Evolutionary conservation across 2,329 filamentous ascomycete species (phyloP).

Genomic region (Fusarium sp.): DNA sequence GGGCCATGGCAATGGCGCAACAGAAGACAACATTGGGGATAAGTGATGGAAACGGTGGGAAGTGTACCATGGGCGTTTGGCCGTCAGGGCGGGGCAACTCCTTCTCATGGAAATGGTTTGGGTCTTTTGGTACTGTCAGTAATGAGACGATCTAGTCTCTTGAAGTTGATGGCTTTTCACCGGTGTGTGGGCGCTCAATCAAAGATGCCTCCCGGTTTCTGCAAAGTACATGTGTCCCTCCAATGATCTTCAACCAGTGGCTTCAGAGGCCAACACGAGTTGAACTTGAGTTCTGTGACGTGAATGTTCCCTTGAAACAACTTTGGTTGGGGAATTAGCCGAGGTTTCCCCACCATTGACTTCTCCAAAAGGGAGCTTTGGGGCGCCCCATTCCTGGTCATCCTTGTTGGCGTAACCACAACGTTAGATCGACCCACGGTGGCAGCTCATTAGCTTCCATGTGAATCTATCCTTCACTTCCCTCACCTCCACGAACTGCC

Average conservation of each 20-base stretch:
- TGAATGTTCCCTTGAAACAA: background rate
- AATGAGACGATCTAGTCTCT: conserved; percentile 47
- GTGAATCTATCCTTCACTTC: conserved; percentile 10
- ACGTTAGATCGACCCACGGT: conserved; percentile 34
- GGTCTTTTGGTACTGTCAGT: conserved; percentile 45
- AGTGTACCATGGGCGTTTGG: conserved; percentile 47
- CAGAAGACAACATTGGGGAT: conserved; percentile 14
- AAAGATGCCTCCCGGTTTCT: conserved; percentile 44
- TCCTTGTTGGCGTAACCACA: conserved; percentile 22
- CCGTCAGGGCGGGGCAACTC: conserved; percentile 46
- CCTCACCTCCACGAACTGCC: conserved; percentile 5
- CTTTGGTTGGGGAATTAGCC: conserved; percentile 42
- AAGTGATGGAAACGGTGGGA: conserved; percentile 33
- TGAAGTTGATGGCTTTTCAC: conserved; percentile 42
- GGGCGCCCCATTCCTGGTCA: conserved; percentile 19
- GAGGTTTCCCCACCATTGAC: conserved; percentile 46
- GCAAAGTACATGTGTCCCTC: conserved; percentile 4
- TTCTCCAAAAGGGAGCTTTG: conserved; percentile 5
- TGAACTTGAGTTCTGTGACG: background rate
- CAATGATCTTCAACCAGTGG: background rate
- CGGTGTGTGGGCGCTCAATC: conserved; percentile 42
- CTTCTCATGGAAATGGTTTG: conserved; percentile 48
- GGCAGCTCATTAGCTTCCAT: conserved; percentile 17
- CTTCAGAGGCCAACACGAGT: background rate
- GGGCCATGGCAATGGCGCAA: background rate